Evolutionary conservation across 441 rosid species (phyloP), one percentile per base, ranked within the genome.

Genomic region (Dalechampia spathulata): DNA sequence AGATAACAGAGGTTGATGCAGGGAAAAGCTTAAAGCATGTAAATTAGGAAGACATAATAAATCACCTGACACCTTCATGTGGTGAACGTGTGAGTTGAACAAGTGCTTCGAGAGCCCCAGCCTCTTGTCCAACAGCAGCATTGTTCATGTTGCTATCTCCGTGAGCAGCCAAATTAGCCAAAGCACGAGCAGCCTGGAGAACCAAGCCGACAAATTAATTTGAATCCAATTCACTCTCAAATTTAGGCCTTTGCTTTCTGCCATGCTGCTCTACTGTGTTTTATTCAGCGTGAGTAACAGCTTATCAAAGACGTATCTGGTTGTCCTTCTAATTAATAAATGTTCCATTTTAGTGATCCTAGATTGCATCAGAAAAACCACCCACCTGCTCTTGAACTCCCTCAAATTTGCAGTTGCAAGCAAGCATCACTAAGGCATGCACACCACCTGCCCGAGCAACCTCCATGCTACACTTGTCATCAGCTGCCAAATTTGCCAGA

Each of bases 111-210:
- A 92, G 84, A 58, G 97, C 97, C 62, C 97, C 97, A 55, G 76
- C 79, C 72, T 92, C 99, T 78, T 82, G 87, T 64, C 99, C 99
- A 68, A 92, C 95, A 16, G 95, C 96, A 66, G 97, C 83, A 76
- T 92, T 89, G 54, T 89, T 89, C 46, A 75, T 81, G 59, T 92
- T 92, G 72, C 92, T 92, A 69, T 86, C 99, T 67, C 99, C 96
- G 72, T 92, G 99, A 77, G 99, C 97, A 76, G 99, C 99, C 75
- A 89, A 73, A 65, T 92, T 92, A 65, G 97, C 97, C 66, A 92
- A 78, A 25, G 96, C 97, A 36, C 97, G 97, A 63, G 99, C 97
- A 80, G 99, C 97, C 99, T 92, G 70, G 19, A 60, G 28, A 40
- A 34, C 14, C 52, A 46, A 45, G 16, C 36, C 41, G 45, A 16